Evolutionary conservation across 108 stramenopile genomes (phyloP), one percentile per base, ranked within the genome.

Genomic region (Chaetoceros tenuissimus): DNA sequence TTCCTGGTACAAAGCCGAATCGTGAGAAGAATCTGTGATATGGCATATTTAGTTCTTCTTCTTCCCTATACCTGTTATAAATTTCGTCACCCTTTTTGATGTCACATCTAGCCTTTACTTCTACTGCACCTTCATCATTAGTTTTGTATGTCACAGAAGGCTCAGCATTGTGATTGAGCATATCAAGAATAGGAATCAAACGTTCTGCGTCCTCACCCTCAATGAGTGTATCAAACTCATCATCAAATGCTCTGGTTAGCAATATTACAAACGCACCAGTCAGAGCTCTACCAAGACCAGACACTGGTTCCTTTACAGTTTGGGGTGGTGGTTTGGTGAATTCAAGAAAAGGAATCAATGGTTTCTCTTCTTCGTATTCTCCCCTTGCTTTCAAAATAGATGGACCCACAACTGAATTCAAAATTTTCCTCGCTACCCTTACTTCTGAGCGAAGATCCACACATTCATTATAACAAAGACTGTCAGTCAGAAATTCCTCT

Each of bases 1-100:
- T 76, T 2, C 84, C 84, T 0, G 87, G 87, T 19, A 85, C 75
- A 58, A 89, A 89, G 1, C 87, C 87, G 74, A 79, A 89, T 27
- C 80, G 59, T 0, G 81, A 85, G 49, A 83, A 89, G 48, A 85
- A 89, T 16, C 84, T 77, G 20, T 81, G 67, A 34, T 74, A 77
- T 13, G 87, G 87, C 71, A 89, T 85, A 23, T 59, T 68, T 46
- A 80, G 79, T 26, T 88, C 87, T 49, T 74, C 62, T 44, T 89
- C 87, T 22, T 78, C 77, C 57, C 74, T 81, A 66, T 89, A 89
- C 46, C 69, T 73, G 57, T 89, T 84, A 17, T 66, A 71, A 5
- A 89, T 45, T 64, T 89, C 87, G 45, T 81, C 77, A 1, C 74
- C 82, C 0, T 66, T 58, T 8, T 24, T 28, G 45, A 89, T 67